Base-by-base conservation (phyloP, 2,329 filamentous ascomycete species). In the Lasiodiplodia sp. region DNA sequence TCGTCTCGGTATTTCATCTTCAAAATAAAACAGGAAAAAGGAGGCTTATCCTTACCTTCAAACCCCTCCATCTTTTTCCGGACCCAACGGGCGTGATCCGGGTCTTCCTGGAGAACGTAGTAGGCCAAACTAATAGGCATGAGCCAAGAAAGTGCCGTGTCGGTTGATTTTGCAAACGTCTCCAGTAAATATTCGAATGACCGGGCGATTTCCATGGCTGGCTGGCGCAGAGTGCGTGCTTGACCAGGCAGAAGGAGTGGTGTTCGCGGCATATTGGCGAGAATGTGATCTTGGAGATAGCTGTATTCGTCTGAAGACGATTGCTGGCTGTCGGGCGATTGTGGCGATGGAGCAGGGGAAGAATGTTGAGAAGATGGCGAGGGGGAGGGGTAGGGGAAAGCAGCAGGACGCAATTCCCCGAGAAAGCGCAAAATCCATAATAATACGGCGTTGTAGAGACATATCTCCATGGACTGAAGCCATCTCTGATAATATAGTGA, bases 61-160 rank as follows among this genome's bases (percentile, higher is more conserved):
- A 68, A 68, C 4, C 23, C 49, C 67, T 69, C 68, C 49, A 72
- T 31, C 37, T 71, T 70, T 18, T 55, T 51, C 14, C 52, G 23
- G 3, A 72, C 69, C 71, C 71, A 72, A 2, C 51, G 56, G 16
- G 51, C 52, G 55, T 67, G 69, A 11, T 38, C 63, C 16, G 40
- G 40, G 12, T 71, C 71, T 4, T 68, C 44, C 25, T 71, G 65
- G 4, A 72, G 28, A 6, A 71, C 68, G 16, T 67, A 56, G 49
- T 68, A 72, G 3, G 71, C 70, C 14, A 71, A 64, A 12, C 71
- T 70, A 16, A 72, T 56, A n/a, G 70, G 71, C 58, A 72, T 71
- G 23, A 72, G 66, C 66, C 69, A 72, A 34, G 69, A 71, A 8
- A 72, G 68, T 3, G 51, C 60, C 5, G 56, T 66, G 16, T 69